phyloP scores from a whole-genome alignment of 805 yeast species.

The Saturnispora sanitii region DNA sequence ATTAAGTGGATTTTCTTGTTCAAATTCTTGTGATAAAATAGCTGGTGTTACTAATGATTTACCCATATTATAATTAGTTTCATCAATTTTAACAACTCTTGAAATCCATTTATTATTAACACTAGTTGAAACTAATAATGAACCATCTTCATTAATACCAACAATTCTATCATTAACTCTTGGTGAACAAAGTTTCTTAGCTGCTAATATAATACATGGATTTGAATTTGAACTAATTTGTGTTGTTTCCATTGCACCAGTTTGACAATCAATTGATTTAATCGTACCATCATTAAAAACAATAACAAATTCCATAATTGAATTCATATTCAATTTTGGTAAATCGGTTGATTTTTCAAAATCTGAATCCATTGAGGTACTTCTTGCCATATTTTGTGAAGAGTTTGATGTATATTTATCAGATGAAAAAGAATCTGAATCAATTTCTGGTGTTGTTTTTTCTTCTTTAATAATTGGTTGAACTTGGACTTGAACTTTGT shows the following conservation, averaged over 20 bases:
- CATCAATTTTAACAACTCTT: slow-evolving; percentile 38
- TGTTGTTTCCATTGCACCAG: slow-evolving; percentile 33
- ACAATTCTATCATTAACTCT: slow-evolving; percentile 67
- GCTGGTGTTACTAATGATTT: slow-evolving; percentile 31
- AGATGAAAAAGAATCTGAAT: too few relatives aligned
- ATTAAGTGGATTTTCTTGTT: too few relatives aligned
- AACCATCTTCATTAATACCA: slow-evolving; percentile 39
- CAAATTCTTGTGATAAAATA: slow-evolving; percentile 19
- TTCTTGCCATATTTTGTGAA: slow-evolving; percentile 10
- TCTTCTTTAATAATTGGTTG: not conserved
- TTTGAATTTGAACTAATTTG: slow-evolving; percentile 19
- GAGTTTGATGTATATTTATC: not conserved
- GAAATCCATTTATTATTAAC: slow-evolving; percentile 60
- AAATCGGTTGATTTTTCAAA: slow-evolving; percentile 23
- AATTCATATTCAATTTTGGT: slow-evolving; percentile 21
- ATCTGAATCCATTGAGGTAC: slow-evolving; percentile 26
- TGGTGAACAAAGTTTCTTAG: slow-evolving; percentile 54
- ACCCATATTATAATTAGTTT: slow-evolving; percentile 37
- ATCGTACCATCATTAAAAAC: slow-evolving; percentile 44
- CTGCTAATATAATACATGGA: slow-evolving; percentile 35
- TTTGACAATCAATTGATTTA: slow-evolving; percentile 38
- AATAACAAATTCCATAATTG: slow-evolving; percentile 39
- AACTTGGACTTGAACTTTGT: not conserved
- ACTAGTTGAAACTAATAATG: slow-evolving; percentile 51
- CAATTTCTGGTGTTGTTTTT: too few relatives aligned